Evolutionary conservation across 106 monocot genomes (phyloP).

Genomic region (Dioscorea zingiberensis): DNA sequence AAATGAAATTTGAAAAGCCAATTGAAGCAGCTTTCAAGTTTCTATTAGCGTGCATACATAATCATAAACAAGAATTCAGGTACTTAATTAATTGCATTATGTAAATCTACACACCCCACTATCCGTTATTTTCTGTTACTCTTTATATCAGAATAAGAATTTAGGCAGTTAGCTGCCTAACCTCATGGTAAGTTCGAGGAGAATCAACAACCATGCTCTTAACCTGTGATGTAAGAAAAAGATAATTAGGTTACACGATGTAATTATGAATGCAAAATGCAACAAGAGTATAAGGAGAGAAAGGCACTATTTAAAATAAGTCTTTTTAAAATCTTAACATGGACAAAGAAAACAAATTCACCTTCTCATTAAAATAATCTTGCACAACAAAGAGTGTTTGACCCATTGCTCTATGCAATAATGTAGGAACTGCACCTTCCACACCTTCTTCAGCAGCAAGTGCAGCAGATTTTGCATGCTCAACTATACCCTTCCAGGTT

Average conservation of each 20-base stretch:
- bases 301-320: too few relatives aligned
- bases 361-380: constrained; percentile 97
- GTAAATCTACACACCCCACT: too few relatives aligned
- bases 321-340: neutral
- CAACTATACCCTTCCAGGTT: constrained; percentile 87
- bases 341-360: constrained; percentile 12
- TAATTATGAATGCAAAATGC: neutral
- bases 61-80: too few relatives aligned
- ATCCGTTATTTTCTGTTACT: too few relatives aligned
- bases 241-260: neutral
- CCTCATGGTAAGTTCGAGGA: constrained; percentile 90
- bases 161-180: constrained; percentile 4
- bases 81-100: too few relatives aligned
- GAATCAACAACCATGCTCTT: constrained; percentile 88
- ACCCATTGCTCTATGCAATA: constrained; percentile 90
- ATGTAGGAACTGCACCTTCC: constrained; percentile 80
- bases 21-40: neutral
- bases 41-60: too few relatives aligned
- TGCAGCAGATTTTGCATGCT: constrained; percentile 90
- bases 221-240: constrained; percentile 45
- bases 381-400: constrained; percentile 89
- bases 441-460: constrained; percentile 88
- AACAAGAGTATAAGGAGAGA: too few relatives aligned
- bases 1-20: neutral
- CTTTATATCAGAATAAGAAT: neutral